Percentiles rank a stretch among this genome's conserved stretches.
Conservation (phyloP, 768 basidiomycete genomes). For the Tulasnella sp. region DNA sequence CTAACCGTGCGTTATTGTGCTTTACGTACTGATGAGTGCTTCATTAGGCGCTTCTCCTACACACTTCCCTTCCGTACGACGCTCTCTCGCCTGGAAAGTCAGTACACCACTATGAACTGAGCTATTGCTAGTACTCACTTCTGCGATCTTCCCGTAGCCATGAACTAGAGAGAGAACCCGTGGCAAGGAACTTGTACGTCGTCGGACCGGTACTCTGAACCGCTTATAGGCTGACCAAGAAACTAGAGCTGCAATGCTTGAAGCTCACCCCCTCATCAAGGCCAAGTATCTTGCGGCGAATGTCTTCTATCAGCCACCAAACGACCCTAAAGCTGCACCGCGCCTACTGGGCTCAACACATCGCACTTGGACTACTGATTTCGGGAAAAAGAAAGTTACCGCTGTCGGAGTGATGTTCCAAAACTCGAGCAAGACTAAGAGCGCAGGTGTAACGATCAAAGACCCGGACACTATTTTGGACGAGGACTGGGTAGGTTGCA, state of each 20-base stretch:
- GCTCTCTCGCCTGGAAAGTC: constrained; percentile 1
- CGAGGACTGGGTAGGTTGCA: not conserved
- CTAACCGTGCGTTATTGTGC: not conserved
- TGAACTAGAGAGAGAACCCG: not conserved
- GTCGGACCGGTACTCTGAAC: not conserved
- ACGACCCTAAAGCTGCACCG: not conserved
- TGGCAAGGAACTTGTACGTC: not conserved
- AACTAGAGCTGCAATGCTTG: not conserved
- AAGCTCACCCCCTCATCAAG: not conserved
- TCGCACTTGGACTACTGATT: not conserved
- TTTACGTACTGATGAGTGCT: too few relatives aligned
- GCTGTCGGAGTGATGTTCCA: not conserved
- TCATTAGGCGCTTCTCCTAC: not conserved
- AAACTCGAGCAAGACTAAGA: not conserved
- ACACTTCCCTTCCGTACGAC: not conserved
- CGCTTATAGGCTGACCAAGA: not conserved
- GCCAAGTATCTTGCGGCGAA: constrained; percentile 3
- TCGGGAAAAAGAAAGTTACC: not conserved
- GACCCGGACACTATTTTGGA: not conserved
- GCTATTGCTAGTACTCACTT: not conserved
- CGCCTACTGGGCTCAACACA: not conserved
- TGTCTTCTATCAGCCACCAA: not conserved
- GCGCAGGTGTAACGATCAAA: not conserved
- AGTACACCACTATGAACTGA: not conserved
- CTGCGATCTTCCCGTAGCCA: not conserved